These are phyloP conservation scores for Chytridium lagenaria DNA, from an alignment of 371 early-diverging fungal genomes.

Conservation along the genomic window DNA sequence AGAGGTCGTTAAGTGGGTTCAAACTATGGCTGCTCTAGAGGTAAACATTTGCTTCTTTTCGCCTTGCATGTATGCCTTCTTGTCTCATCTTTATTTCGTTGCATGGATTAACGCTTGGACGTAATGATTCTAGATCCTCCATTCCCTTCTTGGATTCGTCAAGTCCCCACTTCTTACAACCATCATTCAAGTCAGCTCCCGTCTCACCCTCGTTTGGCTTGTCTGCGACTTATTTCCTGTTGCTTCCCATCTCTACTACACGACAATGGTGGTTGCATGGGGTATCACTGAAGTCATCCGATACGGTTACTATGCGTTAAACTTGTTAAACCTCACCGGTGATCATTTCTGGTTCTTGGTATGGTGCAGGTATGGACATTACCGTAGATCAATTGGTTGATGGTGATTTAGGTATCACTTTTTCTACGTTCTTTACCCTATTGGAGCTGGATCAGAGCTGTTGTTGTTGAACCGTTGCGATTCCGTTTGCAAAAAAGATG, in stretches of 20 bases:
- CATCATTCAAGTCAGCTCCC: constrained; percentile 83
- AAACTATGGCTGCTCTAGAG: constrained; percentile 81
- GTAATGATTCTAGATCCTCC: constrained; percentile 8
- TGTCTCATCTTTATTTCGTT: not conserved
- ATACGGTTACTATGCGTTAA: constrained; percentile 83
- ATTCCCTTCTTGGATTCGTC: constrained; percentile 66
- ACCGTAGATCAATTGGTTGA: constrained; percentile 14
- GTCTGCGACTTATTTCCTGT: constrained; percentile 68
- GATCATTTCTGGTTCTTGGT: constrained; percentile 52
- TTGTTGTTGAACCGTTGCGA: constrained; percentile 73
- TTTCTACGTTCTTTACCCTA: constrained; percentile 89
- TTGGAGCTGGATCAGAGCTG: constrained; percentile 87
- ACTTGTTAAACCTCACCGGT: constrained; percentile 66
- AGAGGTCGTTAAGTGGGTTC: constrained; percentile 64
- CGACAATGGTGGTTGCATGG: constrained; percentile 93
- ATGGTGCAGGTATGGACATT: constrained; percentile 64
- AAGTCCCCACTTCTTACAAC: constrained; percentile 82
- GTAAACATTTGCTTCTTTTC: constrained; percentile 48
- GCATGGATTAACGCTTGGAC: constrained; percentile 31
- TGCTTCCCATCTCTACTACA: constrained; percentile 49
- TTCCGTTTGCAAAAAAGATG: constrained; percentile 68
- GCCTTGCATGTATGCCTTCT: not conserved
- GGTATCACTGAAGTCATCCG: constrained; percentile 88
- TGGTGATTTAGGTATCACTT: constrained; percentile 73
- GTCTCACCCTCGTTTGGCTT: constrained; percentile 85